Evolutionary conservation across 2,329 filamentous ascomycete species (phyloP), one percentile per base, ranked within the genome.

Genomic region (Aureobasidium sp.): DNA sequence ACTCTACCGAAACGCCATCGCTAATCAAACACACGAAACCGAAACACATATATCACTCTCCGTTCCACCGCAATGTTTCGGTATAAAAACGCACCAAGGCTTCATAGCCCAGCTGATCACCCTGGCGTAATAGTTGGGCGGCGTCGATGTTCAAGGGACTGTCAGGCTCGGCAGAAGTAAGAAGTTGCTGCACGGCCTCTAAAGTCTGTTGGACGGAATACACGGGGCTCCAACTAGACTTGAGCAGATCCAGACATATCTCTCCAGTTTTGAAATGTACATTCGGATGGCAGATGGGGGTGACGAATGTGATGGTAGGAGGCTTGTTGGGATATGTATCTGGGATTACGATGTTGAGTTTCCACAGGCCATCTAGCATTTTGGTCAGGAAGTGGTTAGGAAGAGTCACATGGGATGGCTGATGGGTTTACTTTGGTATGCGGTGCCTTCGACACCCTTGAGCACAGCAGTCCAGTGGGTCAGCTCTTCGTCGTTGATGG

Each of bases 171-270:
- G 88, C 87, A 65, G 81, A 84, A 29, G 76, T 80, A 62, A 90
- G 78, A 68, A 94, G 79, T 77, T 89, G 82, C 67, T 88, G 83
- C 66, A 93, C 82, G 50, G 85, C 85, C 68, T 88, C 86, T 69
- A 93, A 77, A 64, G 87, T 88, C 69, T 87, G 84, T 39, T 87
- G 82, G 22, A 97, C 82, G 44, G 87, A 92, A 74, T 96, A 94
- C 19, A 90, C 86, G 1, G 92, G 90, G 63, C 89, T 88, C 93
- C 93, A 97, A 19, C 82, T 82, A 0, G 77, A 79, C 64, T 83
- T 85, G 56, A 99, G 81, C 65, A 97, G 81, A 71, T 97, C 94
- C 31, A 97, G 84, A 74, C 94, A 99, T 71, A 99, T 94, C 76
- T 97, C 92, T 68, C 94, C 94, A 2, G 85, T 91, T 67, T 79